These are phyloP conservation scores for Lepidium africanum DNA, from an alignment of 345 rosid species.

Conservation along the genomic window DNA sequence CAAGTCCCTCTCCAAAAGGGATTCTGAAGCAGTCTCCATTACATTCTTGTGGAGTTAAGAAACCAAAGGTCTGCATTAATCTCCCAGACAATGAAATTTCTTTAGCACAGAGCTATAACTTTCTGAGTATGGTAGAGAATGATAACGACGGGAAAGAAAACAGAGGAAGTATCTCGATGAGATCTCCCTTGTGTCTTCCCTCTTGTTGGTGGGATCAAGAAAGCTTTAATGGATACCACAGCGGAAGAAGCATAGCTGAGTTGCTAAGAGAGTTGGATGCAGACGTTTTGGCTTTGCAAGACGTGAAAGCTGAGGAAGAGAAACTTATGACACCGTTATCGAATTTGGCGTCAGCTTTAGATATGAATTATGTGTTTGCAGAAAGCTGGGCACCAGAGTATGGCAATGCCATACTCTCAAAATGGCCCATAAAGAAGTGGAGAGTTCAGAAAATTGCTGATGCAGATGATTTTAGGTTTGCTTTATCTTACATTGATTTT, in stretches of 20 bases:
- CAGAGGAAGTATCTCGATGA: slow-evolving; percentile 51
- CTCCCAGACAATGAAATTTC: slow-evolving; percentile 95
- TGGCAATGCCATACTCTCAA: slow-evolving; percentile 79
- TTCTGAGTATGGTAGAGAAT: slow-evolving; percentile 38
- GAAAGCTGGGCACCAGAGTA: slow-evolving; percentile 97
- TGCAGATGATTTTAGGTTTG: slow-evolving; percentile 82
- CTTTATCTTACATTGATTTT: neutral
- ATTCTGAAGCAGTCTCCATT: slow-evolving; percentile 84
- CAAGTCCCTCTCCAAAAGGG: slow-evolving; percentile 47
- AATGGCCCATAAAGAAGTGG: slow-evolving; percentile 83
- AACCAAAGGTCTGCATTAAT: slow-evolving; percentile 72
- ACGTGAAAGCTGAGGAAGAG: slow-evolving; percentile 88
- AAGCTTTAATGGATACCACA: slow-evolving; percentile 29
- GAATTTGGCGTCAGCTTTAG: slow-evolving; percentile 67
- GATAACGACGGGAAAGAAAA: slow-evolving; percentile 35
- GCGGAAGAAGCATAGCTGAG: slow-evolving; percentile 66
- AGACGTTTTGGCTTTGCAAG: slow-evolving; percentile 76
- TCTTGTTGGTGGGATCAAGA: slow-evolving; percentile 44
- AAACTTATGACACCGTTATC: slow-evolving; percentile 81
- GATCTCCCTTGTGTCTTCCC: slow-evolving; percentile 85
- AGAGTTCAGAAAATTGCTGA: slow-evolving; percentile 70
- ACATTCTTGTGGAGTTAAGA: slow-evolving; percentile 38
- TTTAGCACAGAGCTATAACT: slow-evolving; percentile 43
- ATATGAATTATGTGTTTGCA: slow-evolving; percentile 79
- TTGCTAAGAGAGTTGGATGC: slow-evolving; percentile 78